Evolutionary conservation across 306 rosid genomes (phyloP), one percentile per base, ranked within the genome.

Genomic region (Lagenaria siceraria): DNA sequence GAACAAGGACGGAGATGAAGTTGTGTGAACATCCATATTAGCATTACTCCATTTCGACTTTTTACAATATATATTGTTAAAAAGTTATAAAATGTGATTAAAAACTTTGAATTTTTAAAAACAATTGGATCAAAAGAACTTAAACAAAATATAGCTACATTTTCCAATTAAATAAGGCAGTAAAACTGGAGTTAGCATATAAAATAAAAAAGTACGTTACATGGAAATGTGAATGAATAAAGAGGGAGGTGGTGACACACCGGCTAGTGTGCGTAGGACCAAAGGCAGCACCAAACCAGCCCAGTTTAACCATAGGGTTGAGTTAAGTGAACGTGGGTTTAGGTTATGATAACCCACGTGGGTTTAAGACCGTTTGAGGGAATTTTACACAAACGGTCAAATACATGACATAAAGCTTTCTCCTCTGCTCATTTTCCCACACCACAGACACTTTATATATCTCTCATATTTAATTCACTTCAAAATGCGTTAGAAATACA

Each of bases 341-440:
- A 18, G 77, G 68, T 53, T 63, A 56, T 46, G 56, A 83, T 51
- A 85, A 78, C 55, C 82, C 81, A 54, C 80, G 10, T 76, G 86
- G 80, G 92, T 93, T 87, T 87, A 80, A 17, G 86, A 87, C 93
- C 98, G 98, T 93, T 89, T 76, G 85, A 80, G 49, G 22, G 77
- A 61, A 46, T 72, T 72, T 68, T 24, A 56, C 59, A 53, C 15
- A 38, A 59, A 65, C 38, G 77, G 42, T 40, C 73, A 0, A 62
- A 54, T 75, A n/a, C 83, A 78, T 59, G 77, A 55, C 78, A 72
- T 65, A 80, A 75, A 81, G 42, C 25, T 76, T 60, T 70, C 42
- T 1, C 62, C 79, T 72, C 76, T 78, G 77, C 83, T 63, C 91
- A 79, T 56, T 79, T 84, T 78, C 88, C 75, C 75, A 70, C 75